phyloP scores from a whole-genome alignment of 1,284 basidiomycete species.

The Chondrostereum purpureum region DNA sequence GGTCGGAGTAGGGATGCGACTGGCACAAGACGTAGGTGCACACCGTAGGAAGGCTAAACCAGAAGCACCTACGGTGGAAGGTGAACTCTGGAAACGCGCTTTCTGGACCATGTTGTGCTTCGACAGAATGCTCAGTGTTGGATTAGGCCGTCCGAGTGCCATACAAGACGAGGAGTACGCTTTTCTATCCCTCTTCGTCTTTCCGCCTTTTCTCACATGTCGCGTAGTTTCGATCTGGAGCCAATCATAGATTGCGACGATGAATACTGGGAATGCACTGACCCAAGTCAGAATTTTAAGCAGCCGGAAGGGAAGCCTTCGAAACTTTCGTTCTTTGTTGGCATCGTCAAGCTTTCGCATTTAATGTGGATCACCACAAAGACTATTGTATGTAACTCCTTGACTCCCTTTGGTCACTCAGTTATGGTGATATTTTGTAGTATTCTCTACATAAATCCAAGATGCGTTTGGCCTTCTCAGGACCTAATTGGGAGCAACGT shows the following conservation, averaged over 20 bases:
- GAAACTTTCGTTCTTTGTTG: constrained; percentile 46
- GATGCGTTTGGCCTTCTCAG: constrained; percentile 33
- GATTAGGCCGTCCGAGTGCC: constrained; percentile 75
- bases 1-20: constrained; percentile 46
- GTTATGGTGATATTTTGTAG: constrained; percentile 19
- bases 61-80: constrained; percentile 32
- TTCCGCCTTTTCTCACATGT: not conserved
- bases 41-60: constrained; percentile 29
- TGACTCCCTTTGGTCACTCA: not conserved
- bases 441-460: constrained; percentile 52
- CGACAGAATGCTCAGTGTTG: constrained; percentile 60
- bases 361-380: constrained; percentile 56
- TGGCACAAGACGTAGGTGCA: constrained; percentile 45
- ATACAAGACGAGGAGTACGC: constrained; percentile 80
- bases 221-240: constrained; percentile 62
- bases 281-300: constrained; percentile 42
- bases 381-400: constrained; percentile 46
- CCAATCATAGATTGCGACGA: constrained; percentile 69
- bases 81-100: constrained; percentile 70
- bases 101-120: constrained; percentile 70
- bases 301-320: constrained; percentile 53
- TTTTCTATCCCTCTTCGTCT: not conserved
- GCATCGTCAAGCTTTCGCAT: constrained; percentile 53
- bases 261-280: constrained; percentile 62
- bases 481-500: constrained; percentile 40